Percentiles rank a stretch among this genome's conserved stretches.
Evolutionary conservation across 192 early-diverging fungal species (phyloP).

Genomic region (Phycomyces blakesleeanus): DNA sequence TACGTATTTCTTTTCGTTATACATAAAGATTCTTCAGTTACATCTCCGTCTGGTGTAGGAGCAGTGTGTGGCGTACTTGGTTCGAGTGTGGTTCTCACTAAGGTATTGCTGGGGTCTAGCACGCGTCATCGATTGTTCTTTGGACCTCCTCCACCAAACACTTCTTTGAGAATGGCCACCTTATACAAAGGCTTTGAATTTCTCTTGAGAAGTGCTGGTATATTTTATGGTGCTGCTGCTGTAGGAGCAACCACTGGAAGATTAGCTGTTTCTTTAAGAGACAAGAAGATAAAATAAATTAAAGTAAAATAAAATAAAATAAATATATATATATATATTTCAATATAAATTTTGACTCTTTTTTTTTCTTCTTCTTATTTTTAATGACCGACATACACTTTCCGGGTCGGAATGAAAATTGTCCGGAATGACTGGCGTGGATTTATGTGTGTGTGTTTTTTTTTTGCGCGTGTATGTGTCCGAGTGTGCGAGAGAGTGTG

Average conservation of each 20-base stretch:
- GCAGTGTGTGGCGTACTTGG: conserved; percentile 4
- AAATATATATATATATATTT: no score
- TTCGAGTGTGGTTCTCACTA: conserved; percentile 16
- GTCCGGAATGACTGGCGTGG: no score
- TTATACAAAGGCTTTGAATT: conserved; percentile 28
- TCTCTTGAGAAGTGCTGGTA: conserved; percentile 12
- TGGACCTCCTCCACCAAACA: conserved; percentile 20
- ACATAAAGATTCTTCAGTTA: neutral
- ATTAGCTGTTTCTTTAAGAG: neutral
- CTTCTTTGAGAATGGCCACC: conserved; percentile 25
- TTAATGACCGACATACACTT: no score
- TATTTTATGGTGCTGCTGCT: conserved; percentile 30
- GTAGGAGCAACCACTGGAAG: conserved; percentile 22
- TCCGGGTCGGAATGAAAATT: no score
- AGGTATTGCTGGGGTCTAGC: conserved; percentile 14
- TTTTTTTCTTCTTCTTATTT: no score
- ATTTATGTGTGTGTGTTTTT: no score
- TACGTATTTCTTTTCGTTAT: no score
- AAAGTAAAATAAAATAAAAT: no score
- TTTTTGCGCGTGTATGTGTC: no score
- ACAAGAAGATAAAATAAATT: no score
- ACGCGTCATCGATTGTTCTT: conserved; percentile 35
- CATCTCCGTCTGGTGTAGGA: conserved; percentile 6
- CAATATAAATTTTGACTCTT: no score
- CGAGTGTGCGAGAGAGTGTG: neutral